Conservation (phyloP, 1,284 basidiomycete genomes). For the Coniferiporia weirii region DNA sequence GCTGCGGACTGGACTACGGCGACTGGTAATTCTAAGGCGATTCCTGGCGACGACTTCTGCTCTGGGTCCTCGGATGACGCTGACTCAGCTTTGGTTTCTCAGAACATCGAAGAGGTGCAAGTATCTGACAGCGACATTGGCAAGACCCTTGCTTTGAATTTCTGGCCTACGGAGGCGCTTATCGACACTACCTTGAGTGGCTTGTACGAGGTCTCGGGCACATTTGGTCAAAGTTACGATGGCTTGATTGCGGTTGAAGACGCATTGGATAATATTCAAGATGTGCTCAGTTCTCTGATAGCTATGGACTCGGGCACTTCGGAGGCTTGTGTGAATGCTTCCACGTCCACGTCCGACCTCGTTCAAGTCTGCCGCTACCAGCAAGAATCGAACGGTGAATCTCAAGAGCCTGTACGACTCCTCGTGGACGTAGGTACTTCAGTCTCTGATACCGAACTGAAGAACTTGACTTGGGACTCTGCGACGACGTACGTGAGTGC, state of each 20-base stretch:
- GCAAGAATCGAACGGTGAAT: background rate
- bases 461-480: background rate
- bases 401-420: background rate
- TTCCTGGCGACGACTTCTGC: no score
- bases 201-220: background rate
- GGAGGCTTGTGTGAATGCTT: background rate
- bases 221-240: background rate
- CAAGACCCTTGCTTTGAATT: background rate
- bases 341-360: background rate
- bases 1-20: no score
- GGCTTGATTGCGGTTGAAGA: background rate
- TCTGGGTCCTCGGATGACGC: no score
- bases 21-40: no score
- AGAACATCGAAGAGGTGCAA: no score
- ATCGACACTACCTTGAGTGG: background rate
- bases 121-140: no score
- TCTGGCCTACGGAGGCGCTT: background rate
- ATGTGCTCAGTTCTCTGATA: background rate
- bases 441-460: background rate
- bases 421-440: background rate
- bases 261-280: background rate
- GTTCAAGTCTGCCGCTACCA: background rate
- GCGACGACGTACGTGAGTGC: background rate
- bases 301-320: background rate
- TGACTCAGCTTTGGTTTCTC: no score